These are phyloP conservation scores for Venturiaceae sp. DNA, from an alignment of 2,329 filamentous ascomycete species.

Conservation along the genomic window DNA sequence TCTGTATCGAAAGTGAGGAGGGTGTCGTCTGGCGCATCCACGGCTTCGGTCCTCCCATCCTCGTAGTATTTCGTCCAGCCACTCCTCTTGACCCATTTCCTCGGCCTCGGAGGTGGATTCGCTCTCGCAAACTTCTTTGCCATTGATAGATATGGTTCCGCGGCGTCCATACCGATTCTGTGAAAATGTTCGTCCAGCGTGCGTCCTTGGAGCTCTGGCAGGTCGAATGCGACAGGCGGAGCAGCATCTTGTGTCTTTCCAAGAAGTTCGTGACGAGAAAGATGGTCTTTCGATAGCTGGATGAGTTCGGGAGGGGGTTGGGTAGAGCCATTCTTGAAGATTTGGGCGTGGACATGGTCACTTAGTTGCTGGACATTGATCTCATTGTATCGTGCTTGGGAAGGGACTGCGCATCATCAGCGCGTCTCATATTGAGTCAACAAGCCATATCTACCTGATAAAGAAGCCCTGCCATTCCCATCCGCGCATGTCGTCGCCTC, in stretches of 20 bases:
- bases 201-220: conserved; percentile 68
- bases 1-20: conserved; percentile 93
- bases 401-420: conserved; percentile 20
- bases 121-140: conserved; percentile 65
- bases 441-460: background rate
- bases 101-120: conserved; percentile 49
- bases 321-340: conserved; percentile 56
- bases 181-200: conserved; percentile 92
- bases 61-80: conserved; percentile 91
- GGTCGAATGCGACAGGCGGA: conserved; percentile 71
- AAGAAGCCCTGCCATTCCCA: background rate
- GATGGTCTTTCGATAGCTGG: conserved; percentile 69
- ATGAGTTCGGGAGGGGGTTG: conserved; percentile 62
- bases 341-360: conserved; percentile 67
- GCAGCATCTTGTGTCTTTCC: conserved; percentile 78
- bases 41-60: conserved; percentile 61
- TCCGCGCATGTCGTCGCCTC: background rate
- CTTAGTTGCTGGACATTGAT: conserved; percentile 94
- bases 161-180: conserved; percentile 74
- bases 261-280: conserved; percentile 73
- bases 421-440: background rate
- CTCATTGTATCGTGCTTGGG: conserved; percentile 69
- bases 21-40: conserved; percentile 68
- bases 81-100: conserved; percentile 66
- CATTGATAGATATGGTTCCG: conserved; percentile 69